These are phyloP conservation scores for Casaregolazyma lundiana DNA, from an alignment of 1,139 yeast genomes.

Conservation along the genomic window DNA sequence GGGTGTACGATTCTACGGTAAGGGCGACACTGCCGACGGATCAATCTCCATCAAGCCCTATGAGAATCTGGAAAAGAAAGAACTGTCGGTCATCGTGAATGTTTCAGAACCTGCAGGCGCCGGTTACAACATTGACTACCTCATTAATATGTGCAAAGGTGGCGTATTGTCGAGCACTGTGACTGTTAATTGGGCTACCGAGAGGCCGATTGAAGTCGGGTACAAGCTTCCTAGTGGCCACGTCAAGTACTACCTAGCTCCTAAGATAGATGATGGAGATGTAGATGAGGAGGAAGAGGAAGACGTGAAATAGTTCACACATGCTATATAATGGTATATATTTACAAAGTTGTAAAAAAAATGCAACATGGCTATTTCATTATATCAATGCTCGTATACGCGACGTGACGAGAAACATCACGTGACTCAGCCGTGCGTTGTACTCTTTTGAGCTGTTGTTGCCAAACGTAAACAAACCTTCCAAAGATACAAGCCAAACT, in stretches of 20 bases:
- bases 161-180: conserved; percentile 71
- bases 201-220: conserved; percentile 92
- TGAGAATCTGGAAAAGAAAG: conserved; percentile 67
- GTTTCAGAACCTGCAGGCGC: conserved; percentile 84
- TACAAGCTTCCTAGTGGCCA: conserved; percentile 90
- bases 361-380: too few species aligned
- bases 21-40: conserved; percentile 92
- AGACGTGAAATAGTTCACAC: not conserved
- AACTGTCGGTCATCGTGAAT: conserved; percentile 66
- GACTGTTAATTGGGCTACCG: conserved; percentile 81
- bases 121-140: conserved; percentile 87
- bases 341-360: too few species aligned
- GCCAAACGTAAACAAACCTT: too few species aligned
- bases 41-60: conserved; percentile 80
- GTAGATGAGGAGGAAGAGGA: conserved; percentile 7
- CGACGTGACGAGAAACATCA: too few species aligned
- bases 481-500: too few species aligned
- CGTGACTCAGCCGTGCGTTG: too few species aligned
- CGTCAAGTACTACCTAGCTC: conserved; percentile 93
- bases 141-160: conserved; percentile 88
- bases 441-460: too few species aligned
- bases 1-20: conserved; percentile 82
- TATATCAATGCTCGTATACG: too few species aligned
- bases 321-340: not conserved
- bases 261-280: conserved; percentile 81